Conservation (phyloP, 83 land plant genomes). For the Diphasiastrum complanatum region DNA sequence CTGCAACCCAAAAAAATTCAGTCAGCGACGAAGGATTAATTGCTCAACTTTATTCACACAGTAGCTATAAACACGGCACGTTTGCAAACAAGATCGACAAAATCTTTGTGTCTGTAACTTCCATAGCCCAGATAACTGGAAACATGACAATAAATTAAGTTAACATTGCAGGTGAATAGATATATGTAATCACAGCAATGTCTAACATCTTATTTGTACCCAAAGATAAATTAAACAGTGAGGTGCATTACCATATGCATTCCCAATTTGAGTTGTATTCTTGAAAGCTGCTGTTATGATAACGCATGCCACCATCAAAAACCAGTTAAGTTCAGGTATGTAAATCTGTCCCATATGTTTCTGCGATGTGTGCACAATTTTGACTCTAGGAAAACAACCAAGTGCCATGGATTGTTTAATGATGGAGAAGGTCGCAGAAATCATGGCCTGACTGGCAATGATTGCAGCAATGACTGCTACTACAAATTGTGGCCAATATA, state of each 20-base stretch:
- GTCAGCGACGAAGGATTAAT: no score
- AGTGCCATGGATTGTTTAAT: constrained; percentile 26
- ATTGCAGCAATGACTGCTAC: constrained; percentile 27
- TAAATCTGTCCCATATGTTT: constrained; percentile 25
- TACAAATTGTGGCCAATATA: constrained; percentile 28
- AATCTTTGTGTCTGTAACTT: neutral
- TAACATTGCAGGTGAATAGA: neutral
- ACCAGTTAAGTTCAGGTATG: constrained; percentile 34
- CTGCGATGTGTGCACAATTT: constrained; percentile 30
- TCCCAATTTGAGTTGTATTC: constrained; percentile 23
- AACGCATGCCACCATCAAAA: constrained; percentile 15
- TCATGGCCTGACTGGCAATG: constrained; percentile 35
- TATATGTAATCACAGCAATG: neutral
- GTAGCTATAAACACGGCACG: neutral
- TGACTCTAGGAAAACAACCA: constrained; percentile 30
- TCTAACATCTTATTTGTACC: neutral
- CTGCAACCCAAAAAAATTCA: constrained; percentile 21
- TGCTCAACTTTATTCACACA: no score
- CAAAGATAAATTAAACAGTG: neutral
- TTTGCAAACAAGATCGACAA: neutral
- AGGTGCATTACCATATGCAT: constrained; percentile 25
- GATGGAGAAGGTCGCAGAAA: constrained; percentile 35
- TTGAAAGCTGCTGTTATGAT: constrained; percentile 24
- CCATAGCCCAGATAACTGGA: constrained; percentile 7
- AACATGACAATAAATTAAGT: neutral